Evolutionary conservation across 495 filamentous ascomycete genomes (phyloP), one percentile per base, ranked within the genome.

Genomic region (Aspergillus avenaceus): DNA sequence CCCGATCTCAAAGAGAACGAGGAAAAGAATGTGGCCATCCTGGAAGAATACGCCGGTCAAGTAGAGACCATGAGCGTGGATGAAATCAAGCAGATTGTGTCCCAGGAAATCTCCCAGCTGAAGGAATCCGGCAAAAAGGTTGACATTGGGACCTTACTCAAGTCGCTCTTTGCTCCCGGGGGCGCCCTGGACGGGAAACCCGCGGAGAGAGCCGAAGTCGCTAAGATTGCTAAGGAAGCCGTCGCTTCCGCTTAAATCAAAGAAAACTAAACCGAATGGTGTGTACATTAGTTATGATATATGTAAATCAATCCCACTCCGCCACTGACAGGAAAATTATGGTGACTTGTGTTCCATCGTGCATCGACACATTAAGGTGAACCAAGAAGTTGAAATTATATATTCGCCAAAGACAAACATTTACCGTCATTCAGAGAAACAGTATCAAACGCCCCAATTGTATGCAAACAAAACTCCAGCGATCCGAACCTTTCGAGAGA

Each of bases 1-100:
- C 52, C 67, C 13, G 84, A 85, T 55, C 64, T 86, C 19, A 75
- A 75, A 44, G 74, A 78, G 19, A 78, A 79, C 51, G 82, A 87
- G 61, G 71, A 82, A 29, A 64, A 63, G 32, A 81, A 85, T 50
- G 61, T 76, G 6, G 53, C 59, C 1, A 68, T 87, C 1, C 55
- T 86, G 49, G 70, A 84, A 52, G 79, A 76, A 48, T 85, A 85
- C 55, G 73, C 74, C 1, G 60, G 70, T 23, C 69, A 76, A 21
- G 76, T 84, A 25, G 60, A 79, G 53, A 76, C 71, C 8, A 56
- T 79, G 59, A 61, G 61, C 25, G 55, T 68, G 47, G 74, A 78
- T 21, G 80, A 84, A 45, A 63, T 84, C 27, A 65, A 67, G 48
- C 59, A 54, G 0, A 69, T 72, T 16, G 69, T 85, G 12, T 50